Percentiles rank a stretch among this genome's conserved stretches.
phyloP scores from a whole-genome alignment of 345 rosid genomes.

The Arabidopsis arenosa region DNA sequence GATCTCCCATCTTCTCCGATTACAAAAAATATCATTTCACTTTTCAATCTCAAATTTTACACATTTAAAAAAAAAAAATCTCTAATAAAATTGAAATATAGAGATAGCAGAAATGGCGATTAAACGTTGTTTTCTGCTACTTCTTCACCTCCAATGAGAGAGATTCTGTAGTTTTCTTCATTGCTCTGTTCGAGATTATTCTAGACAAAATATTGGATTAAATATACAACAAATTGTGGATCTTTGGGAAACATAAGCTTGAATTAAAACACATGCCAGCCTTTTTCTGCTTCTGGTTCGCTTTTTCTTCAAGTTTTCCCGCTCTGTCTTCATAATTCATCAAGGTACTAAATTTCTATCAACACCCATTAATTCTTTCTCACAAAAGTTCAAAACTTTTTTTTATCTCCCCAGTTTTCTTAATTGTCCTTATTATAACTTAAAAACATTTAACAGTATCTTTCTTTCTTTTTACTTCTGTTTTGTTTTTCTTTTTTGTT shows the following conservation, averaged over 20 bases:
- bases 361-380: neutral
- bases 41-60: neutral
- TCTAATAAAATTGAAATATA: neutral
- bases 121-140: slow-evolving; percentile 55
- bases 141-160: slow-evolving; percentile 40
- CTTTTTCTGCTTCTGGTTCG: slow-evolving; percentile 53
- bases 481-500: slow-evolving; percentile 39
- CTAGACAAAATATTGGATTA: slow-evolving; percentile 4
- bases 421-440: neutral
- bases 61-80: neutral
- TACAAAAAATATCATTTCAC: neutral
- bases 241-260: slow-evolving; percentile 40
- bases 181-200: slow-evolving; percentile 50
- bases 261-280: slow-evolving; percentile 28
- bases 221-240: slow-evolving; percentile 18
- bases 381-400: neutral
- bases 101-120: slow-evolving; percentile 34
- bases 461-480: slow-evolving; percentile 41
- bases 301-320: slow-evolving; percentile 75
- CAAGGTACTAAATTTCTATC: slow-evolving; percentile 12
- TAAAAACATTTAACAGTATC: slow-evolving; percentile 11
- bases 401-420: slow-evolving; percentile 8
- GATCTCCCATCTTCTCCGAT: slow-evolving; percentile 40
- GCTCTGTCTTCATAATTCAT: slow-evolving; percentile 42
- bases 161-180: slow-evolving; percentile 47